phyloP scores from a whole-genome alignment of 2,329 filamentous ascomycete species.

The Endothia cerciana region DNA sequence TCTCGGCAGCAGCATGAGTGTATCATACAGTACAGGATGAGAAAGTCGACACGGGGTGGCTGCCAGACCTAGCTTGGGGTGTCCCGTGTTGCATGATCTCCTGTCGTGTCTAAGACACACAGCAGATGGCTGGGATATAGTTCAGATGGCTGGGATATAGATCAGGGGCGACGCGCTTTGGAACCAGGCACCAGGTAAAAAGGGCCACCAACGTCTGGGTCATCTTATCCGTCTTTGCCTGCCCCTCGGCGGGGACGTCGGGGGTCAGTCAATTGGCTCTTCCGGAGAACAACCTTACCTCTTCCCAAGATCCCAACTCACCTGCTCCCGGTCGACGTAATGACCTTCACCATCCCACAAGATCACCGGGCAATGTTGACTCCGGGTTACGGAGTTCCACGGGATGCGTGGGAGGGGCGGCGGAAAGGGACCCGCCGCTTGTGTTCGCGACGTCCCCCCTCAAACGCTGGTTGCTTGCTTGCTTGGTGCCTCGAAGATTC shows the following conservation, averaged over 20 bases:
- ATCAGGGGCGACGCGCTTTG: not conserved
- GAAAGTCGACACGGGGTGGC: not conserved
- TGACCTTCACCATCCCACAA: not conserved
- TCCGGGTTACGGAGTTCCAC: not conserved
- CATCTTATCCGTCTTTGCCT: too few species aligned
- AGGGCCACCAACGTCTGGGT: too few species aligned
- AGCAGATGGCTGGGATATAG: not conserved
- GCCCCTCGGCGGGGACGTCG: too few species aligned
- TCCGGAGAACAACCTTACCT: not conserved
- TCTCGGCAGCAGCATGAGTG: too few species aligned
- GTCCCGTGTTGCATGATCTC: not conserved
- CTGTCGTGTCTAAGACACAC: conserved; percentile 8
- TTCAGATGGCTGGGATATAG: not conserved
- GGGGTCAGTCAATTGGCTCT: not conserved
- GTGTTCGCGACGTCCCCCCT: too few species aligned
- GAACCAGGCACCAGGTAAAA: too few species aligned
- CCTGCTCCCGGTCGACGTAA: not conserved
- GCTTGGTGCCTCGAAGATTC: not conserved
- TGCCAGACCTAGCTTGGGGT: not conserved
- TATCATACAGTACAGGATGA: too few species aligned
- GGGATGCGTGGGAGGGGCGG: not conserved
- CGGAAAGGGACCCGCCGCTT: too few species aligned
- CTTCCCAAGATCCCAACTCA: not conserved
- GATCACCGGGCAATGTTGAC: not conserved
- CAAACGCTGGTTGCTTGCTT: too few species aligned